Conservation (phyloP, 1,284 basidiomycete genomes). For the Fomitopsis palustris region DNA sequence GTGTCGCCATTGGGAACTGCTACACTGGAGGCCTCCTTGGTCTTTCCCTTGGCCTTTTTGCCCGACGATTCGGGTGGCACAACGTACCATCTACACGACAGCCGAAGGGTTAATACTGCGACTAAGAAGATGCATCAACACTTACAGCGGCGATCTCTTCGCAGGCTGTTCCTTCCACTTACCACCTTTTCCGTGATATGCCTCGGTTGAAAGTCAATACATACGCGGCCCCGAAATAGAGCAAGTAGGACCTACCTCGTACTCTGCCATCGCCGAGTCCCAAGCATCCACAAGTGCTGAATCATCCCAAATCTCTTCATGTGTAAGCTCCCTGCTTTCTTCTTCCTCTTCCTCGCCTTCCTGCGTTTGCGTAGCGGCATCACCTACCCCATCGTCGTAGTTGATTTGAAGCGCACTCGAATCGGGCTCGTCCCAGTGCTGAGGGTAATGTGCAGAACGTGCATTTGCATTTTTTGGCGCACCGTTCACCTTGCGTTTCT, state of each 20-base stretch:
- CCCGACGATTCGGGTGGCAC: slow-evolving; percentile 41
- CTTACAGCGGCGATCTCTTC: slow-evolving; percentile 69
- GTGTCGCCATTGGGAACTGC: slow-evolving; percentile 13
- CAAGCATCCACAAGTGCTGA: slow-evolving; percentile 76
- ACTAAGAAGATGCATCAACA: slow-evolving; percentile 10
- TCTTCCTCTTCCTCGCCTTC: slow-evolving; percentile 35
- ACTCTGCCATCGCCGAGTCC: slow-evolving; percentile 78
- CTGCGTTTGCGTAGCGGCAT: slow-evolving; percentile 8
- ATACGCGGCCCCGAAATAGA: background rate
- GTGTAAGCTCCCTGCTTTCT: slow-evolving; percentile 58
- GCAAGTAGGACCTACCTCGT: slow-evolving; percentile 43
- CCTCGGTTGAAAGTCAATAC: slow-evolving; percentile 31
- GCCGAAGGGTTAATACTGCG: background rate
- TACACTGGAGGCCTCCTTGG: slow-evolving; percentile 12
- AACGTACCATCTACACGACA: slow-evolving; percentile 66
- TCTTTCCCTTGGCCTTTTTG: slow-evolving; percentile 13
- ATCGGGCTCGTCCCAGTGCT: slow-evolving; percentile 47
- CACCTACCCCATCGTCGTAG: slow-evolving; percentile 29
- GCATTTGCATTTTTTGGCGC: slow-evolving; percentile 1
- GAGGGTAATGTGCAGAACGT: slow-evolving; percentile 21
- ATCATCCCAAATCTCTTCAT: slow-evolving; percentile 81
- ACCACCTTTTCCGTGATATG: slow-evolving; percentile 65
- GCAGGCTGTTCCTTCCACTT: slow-evolving; percentile 67
- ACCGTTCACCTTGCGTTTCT: slow-evolving; percentile 26
- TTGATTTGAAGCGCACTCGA: slow-evolving; percentile 22